phyloP scores from a whole-genome alignment of 805 yeast species.

The Wickerhamomyces chaumierensis region DNA sequence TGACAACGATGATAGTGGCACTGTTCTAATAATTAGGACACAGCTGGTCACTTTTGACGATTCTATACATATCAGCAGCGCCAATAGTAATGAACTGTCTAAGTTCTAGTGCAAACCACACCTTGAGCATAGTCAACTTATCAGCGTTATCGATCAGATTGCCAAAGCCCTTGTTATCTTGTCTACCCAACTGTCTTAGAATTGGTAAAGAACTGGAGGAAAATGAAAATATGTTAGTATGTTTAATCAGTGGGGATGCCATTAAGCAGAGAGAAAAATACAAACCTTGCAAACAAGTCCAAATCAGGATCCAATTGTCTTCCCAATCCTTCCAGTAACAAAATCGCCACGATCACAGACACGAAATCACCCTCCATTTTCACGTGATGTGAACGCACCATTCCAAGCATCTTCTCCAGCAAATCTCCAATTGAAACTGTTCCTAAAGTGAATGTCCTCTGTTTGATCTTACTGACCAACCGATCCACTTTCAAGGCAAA shows the following conservation, averaged over 20 bases:
- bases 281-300: slow-evolving; percentile 93
- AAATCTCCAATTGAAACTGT: slow-evolving; percentile 87
- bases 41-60: slow-evolving; percentile 53
- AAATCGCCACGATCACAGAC: slow-evolving; percentile 87
- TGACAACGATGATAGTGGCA: no score
- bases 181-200: slow-evolving; percentile 60
- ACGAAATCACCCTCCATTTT: slow-evolving; percentile 96
- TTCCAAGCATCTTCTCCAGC: slow-evolving; percentile 71
- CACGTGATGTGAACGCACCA: slow-evolving; percentile 93
- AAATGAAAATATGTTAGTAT: slow-evolving; percentile 12
- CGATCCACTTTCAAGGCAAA: slow-evolving; percentile 83
- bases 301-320: slow-evolving; percentile 86
- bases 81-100: slow-evolving; percentile 80
- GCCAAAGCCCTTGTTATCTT: slow-evolving; percentile 36
- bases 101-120: slow-evolving; percentile 85
- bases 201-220: slow-evolving; percentile 23
- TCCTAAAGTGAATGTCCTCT: slow-evolving; percentile 86
- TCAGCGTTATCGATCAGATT: slow-evolving; percentile 46
- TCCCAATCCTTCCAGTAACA: slow-evolving; percentile 90
- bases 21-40: slow-evolving; percentile 53
- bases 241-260: slow-evolving; percentile 19
- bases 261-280: slow-evolving; percentile 32
- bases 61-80: slow-evolving; percentile 53
- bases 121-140: slow-evolving; percentile 71
- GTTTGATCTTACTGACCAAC: slow-evolving; percentile 69